Conservation (phyloP, 129 eudicot species). For the Ambrosia trifida region DNA sequence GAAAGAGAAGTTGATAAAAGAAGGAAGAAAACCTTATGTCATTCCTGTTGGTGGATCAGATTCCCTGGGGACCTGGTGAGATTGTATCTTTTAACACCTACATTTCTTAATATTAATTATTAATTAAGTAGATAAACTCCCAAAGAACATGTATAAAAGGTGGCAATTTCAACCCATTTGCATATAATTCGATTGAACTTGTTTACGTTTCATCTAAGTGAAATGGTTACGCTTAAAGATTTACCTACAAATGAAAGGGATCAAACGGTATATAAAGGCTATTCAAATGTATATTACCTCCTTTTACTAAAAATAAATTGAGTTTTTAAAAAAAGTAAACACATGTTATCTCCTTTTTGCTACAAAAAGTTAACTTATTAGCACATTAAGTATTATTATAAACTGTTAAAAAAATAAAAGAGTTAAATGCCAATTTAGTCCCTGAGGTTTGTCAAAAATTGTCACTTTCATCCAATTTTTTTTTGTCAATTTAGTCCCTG, state of each 20-base stretch:
- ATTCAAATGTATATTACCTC: not conserved
- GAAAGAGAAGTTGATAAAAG: conserved; percentile 80
- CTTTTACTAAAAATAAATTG: not conserved
- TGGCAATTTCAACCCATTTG: not conserved
- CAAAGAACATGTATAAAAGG: not conserved
- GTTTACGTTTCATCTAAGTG: not conserved
- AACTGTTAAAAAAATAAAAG: not conserved
- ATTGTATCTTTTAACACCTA: not conserved
- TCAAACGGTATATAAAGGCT: not conserved
- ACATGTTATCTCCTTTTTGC: too few species aligned
- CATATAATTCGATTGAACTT: not conserved
- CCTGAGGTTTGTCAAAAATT: too few species aligned
- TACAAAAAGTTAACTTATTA: too few species aligned
- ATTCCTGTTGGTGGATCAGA: conserved; percentile 99
- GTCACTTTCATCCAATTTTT: too few species aligned
- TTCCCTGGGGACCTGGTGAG: conserved; percentile 95
- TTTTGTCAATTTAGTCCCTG: too few species aligned
- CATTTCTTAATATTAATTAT: not conserved
- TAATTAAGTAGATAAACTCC: not conserved
- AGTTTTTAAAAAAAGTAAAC: too few species aligned
- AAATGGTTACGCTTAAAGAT: not conserved
- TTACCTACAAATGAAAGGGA: not conserved
- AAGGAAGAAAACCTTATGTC: conserved; percentile 95
- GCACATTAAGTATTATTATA: not conserved
- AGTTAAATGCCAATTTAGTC: too few species aligned